Conservation (phyloP, 2,329 filamentous ascomycete species). For the Pezicula carpinea region DNA sequence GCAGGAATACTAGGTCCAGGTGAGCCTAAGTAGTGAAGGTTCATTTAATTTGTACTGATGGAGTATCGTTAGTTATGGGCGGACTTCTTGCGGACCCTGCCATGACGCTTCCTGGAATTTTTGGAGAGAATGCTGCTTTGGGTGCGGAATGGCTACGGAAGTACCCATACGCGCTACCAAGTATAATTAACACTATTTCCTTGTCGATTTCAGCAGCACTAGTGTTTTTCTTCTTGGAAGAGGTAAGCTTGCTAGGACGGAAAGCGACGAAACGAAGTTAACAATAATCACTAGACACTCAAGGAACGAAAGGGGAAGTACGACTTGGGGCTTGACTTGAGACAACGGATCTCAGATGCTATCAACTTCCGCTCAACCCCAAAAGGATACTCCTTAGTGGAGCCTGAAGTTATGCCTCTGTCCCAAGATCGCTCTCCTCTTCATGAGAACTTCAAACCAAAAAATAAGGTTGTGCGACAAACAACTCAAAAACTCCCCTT, state of each 20-base stretch:
- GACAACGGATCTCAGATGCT: slow-evolving; percentile 1
- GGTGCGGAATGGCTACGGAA: slow-evolving; percentile 28
- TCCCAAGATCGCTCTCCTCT: not conserved
- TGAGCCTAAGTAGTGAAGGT: slow-evolving; percentile 28
- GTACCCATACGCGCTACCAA: slow-evolving; percentile 39
- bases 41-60: slow-evolving; percentile 3
- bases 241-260: slow-evolving; percentile 4
- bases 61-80: slow-evolving; percentile 24
- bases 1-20: slow-evolving; percentile 49
- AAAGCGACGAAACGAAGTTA: not conserved
- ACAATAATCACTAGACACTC: slow-evolving; percentile 26
- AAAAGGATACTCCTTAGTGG: slow-evolving; percentile 12
- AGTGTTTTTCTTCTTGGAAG: slow-evolving; percentile 28
- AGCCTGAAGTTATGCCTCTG: not conserved
- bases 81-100: slow-evolving; percentile 39
- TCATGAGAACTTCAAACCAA: not conserved
- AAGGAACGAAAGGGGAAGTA: slow-evolving; percentile 22
- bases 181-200: slow-evolving; percentile 30
- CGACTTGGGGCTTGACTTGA: slow-evolving; percentile 15
- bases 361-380: not conserved
- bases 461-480: not conserved
- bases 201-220: slow-evolving; percentile 24
- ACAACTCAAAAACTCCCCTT: slow-evolving; percentile 11
- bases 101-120: slow-evolving; percentile 26
- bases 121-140: slow-evolving; percentile 31